Percentiles rank a stretch among this genome's conserved stretches.
Conservation (phyloP, 2,329 filamentous ascomycete genomes). For the Penicillium sp. region DNA sequence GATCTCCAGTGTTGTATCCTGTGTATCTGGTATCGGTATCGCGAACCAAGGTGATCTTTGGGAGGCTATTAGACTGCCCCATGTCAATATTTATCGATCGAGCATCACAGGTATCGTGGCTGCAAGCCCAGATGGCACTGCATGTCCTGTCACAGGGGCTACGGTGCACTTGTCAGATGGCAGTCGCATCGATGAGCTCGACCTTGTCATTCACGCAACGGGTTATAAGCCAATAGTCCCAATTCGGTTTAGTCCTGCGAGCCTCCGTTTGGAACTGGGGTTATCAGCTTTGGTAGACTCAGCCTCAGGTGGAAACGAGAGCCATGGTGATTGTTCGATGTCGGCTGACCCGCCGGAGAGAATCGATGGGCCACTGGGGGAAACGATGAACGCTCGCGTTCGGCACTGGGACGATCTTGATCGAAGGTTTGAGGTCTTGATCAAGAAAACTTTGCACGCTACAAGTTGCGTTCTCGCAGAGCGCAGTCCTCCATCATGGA, state of each 20-base stretch:
- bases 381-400: not conserved
- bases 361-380: not conserved
- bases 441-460: constrained; percentile 8
- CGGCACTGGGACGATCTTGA: constrained; percentile 17
- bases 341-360: not conserved
- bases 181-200: constrained; percentile 12
- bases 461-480: constrained; percentile 3
- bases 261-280: constrained; percentile 15
- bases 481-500: constrained; percentile 2
- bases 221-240: constrained; percentile 24
- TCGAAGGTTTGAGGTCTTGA: not conserved
- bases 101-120: constrained; percentile 9
- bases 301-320: not conserved
- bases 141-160: not conserved
- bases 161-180: constrained; percentile 11
- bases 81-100: constrained; percentile 25
- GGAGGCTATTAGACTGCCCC: constrained; percentile 19
- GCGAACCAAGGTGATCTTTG: constrained; percentile 26
- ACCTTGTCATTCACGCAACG: constrained; percentile 24
- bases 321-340: not conserved
- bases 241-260: constrained; percentile 17
- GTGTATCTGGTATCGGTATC: constrained; percentile 22
- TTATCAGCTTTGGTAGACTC: constrained; percentile 7
- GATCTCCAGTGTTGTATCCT: constrained; percentile 18
- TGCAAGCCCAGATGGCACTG: not conserved